phyloP scores from a whole-genome alignment of 495 filamentous ascomycete species.

The Penicillium cataractarum region DNA sequence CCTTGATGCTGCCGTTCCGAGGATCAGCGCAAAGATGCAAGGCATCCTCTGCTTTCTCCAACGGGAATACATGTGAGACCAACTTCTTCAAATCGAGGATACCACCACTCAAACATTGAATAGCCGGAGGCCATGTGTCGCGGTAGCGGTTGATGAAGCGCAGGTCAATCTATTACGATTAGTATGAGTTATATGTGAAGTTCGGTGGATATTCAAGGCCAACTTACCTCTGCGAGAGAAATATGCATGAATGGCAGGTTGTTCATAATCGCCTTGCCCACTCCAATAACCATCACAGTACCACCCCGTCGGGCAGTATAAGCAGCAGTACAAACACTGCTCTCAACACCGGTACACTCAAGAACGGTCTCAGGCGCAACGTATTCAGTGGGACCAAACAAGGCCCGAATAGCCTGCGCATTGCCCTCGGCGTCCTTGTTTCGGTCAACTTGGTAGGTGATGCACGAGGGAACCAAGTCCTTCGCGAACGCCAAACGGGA shows the following conservation, averaged over 20 bases:
- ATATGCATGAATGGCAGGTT: constrained; percentile 70
- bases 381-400: constrained; percentile 54
- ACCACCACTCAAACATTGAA: constrained; percentile 47
- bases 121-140: constrained; percentile 64
- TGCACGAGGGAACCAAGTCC: constrained; percentile 57
- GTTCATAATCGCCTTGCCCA: constrained; percentile 62
- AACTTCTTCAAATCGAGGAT: constrained; percentile 63
- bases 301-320: constrained; percentile 62
- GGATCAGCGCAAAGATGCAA: constrained; percentile 54
- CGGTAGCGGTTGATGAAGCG: constrained; percentile 67
- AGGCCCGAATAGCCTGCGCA: constrained; percentile 52
- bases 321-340: constrained; percentile 58
- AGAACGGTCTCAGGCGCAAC: constrained; percentile 58
- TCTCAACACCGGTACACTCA: constrained; percentile 68
- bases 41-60: constrained; percentile 60
- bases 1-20: constrained; percentile 57
- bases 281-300: constrained; percentile 64
- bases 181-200: neutral
- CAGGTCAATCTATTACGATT: constrained; percentile 55
- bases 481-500: constrained; percentile 60
- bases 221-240: constrained; percentile 54
- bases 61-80: constrained; percentile 68
- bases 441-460: constrained; percentile 55
- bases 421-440: constrained; percentile 51
- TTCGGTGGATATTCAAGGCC: neutral